These are phyloP conservation scores for Patellifolia procumbens DNA, from an alignment of 179 eudicot species.

Conservation along the genomic window DNA sequence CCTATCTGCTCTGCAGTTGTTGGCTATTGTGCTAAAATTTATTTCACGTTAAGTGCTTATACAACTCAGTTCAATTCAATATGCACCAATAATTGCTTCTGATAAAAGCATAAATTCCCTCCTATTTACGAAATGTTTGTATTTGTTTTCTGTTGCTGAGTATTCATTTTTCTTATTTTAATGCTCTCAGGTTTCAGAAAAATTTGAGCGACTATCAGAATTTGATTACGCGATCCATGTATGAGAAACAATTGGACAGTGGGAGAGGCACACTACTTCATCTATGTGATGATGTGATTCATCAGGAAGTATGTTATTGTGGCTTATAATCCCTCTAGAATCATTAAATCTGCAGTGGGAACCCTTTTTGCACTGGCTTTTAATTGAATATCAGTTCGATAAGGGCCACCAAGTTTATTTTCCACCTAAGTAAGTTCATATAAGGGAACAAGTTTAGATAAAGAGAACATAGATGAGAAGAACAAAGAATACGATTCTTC, in stretches of 20 bases:
- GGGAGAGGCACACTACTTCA: slow-evolving; percentile 95
- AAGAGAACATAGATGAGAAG: no score
- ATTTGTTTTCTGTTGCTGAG: background rate
- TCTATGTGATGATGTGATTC: slow-evolving; percentile 91
- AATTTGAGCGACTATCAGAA: slow-evolving; percentile 47
- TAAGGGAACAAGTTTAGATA: no score
- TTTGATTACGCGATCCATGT: slow-evolving; percentile 82
- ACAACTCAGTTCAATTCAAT: background rate
- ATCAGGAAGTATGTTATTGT: slow-evolving; percentile 72
- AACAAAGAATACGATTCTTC: no score
- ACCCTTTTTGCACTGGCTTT: no score
- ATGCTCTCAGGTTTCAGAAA: slow-evolving; percentile 33
- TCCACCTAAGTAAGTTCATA: no score
- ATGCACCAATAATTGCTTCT: background rate
- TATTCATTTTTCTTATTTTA: slow-evolving; percentile 1
- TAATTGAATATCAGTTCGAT: no score
- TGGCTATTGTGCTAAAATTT: slow-evolving; percentile 89
- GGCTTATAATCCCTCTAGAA: background rate
- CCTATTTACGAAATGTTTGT: background rate
- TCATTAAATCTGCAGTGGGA: no score
- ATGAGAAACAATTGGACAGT: slow-evolving; percentile 93
- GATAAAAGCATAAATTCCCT: background rate
- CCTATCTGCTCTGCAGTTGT: slow-evolving; percentile 66
- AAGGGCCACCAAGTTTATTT: no score
- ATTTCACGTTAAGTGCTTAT: slow-evolving; percentile 65